Evolutionary conservation across 2,329 filamentous ascomycete genomes (phyloP).

Genomic region (Mollisia scopiformis): DNA sequence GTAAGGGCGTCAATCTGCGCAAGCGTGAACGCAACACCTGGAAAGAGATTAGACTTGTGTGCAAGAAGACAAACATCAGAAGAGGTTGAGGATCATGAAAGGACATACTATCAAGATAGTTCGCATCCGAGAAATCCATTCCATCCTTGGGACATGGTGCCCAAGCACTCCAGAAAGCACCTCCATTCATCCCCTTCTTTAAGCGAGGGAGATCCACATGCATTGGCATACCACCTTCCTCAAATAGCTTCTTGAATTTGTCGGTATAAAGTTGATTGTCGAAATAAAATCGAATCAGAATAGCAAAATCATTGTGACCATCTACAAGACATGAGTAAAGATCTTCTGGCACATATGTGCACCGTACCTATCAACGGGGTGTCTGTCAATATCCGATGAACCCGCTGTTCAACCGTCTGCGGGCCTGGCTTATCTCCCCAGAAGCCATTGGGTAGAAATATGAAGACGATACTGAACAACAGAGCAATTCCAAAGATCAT

Average conservation of each 20-base stretch:
- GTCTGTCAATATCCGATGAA: conserved; percentile 45
- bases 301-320: conserved; percentile 87
- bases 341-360: not conserved
- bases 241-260: conserved; percentile 76
- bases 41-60: conserved; percentile 5
- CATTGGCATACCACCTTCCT: conserved; percentile 65
- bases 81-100: not conserved
- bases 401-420: conserved; percentile 38
- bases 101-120: conserved; percentile 66
- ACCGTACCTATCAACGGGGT: conserved; percentile 51
- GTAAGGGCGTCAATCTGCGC: conserved; percentile 76
- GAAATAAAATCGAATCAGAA: conserved; percentile 67
- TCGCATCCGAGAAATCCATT: conserved; percentile 72
- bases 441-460: conserved; percentile 13
- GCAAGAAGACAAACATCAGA: not conserved
- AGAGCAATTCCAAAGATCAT: conserved; percentile 20
- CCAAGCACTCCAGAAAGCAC: conserved; percentile 93
- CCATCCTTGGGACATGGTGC: conserved; percentile 75
- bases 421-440: conserved; percentile 16
- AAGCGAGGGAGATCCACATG: conserved; percentile 84
- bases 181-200: conserved; percentile 71
- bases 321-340: conserved; percentile 52
- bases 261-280: conserved; percentile 77
- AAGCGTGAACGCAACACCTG: conserved; percentile 68
- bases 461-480: conserved; percentile 17